Evolutionary conservation across 805 yeast genomes (phyloP).

Genomic region (Priceomyces haplophilus): DNA sequence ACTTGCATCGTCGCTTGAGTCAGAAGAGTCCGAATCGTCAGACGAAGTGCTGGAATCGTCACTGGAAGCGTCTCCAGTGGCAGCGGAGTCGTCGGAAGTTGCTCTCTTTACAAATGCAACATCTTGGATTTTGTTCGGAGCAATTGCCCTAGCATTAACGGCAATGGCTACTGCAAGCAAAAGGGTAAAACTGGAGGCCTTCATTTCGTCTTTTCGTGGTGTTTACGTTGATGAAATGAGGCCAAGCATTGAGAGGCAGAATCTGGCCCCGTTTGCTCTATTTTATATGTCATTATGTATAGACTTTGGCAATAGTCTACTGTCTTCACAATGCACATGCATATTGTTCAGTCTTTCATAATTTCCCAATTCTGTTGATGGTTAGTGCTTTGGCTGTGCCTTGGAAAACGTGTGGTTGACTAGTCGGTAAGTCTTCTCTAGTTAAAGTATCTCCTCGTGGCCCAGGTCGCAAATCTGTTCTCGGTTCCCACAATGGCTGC

Average conservation of each 20-base stretch:
- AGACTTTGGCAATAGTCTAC: background rate
- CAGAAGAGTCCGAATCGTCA: slow-evolving; percentile 2
- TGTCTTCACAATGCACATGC: background rate
- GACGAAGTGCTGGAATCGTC: slow-evolving; percentile 6
- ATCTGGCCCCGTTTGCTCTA: background rate
- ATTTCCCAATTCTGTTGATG: background rate
- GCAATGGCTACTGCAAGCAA: slow-evolving; percentile 13
- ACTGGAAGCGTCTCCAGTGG: slow-evolving; percentile 2
- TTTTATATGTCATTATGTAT: background rate
- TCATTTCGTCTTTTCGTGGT: slow-evolving; percentile 7
- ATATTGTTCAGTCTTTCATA: background rate
- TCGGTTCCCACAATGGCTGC: slow-evolving; percentile 1
- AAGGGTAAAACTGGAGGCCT: slow-evolving; percentile 11
- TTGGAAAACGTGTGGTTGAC: slow-evolving; percentile 1
- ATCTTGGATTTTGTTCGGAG: background rate
- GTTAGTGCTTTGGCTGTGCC: slow-evolving; percentile 1
- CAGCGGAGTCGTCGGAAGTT: slow-evolving; percentile 2
- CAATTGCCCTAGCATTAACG: slow-evolving; percentile 9
- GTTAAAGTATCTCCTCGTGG: slow-evolving; percentile 3
- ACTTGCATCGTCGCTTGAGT: slow-evolving; percentile 6
- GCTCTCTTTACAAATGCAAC: slow-evolving; percentile 4
- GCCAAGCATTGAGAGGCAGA: too few species aligned
- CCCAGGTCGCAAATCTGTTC: slow-evolving; percentile 2
- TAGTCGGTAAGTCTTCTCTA: background rate
- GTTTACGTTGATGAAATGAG: too few species aligned